phyloP scores from a whole-genome alignment of 163 green algal genomes.

The Scenedesmus sp. region DNA sequence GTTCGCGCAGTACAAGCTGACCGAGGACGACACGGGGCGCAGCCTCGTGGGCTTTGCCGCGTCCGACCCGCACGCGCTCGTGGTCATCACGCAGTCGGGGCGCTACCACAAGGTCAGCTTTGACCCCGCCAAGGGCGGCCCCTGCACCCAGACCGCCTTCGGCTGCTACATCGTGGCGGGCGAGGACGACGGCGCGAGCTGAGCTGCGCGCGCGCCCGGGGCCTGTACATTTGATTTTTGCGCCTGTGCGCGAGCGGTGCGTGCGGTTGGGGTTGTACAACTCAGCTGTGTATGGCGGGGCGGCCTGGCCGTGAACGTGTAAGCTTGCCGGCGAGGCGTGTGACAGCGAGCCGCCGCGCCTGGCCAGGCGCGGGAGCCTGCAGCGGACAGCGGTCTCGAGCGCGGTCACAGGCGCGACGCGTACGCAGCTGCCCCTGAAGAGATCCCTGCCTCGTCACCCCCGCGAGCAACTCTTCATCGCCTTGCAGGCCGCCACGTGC shows the following conservation, averaged over 20 bases:
- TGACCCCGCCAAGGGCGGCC: conserved; percentile 73
- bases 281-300: no score
- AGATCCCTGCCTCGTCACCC: no score
- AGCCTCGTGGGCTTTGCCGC: conserved; percentile 34
- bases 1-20: conserved; percentile 90
- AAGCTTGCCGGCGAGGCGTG: no score
- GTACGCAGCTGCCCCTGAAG: no score
- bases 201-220: not conserved
- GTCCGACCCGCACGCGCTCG: conserved; percentile 11
- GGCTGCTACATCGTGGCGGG: conserved; percentile 30
- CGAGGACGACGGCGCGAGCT: not conserved
- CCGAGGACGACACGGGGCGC: conserved; percentile 37
- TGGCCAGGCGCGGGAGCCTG: no score
- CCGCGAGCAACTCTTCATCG: no score
- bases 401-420: no score
- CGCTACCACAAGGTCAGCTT: conserved; percentile 73
- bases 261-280: not conserved
- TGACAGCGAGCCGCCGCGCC: no score
- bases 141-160: conserved; percentile 61
- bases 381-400: no score
- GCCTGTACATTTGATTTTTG: no score
- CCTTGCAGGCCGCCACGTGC: no score
- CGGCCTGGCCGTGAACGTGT: no score
- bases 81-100: conserved; percentile 33
- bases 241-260: not conserved